Evolutionary conservation across 805 yeast species (phyloP).

Genomic region (Spathaspora arborariae): DNA sequence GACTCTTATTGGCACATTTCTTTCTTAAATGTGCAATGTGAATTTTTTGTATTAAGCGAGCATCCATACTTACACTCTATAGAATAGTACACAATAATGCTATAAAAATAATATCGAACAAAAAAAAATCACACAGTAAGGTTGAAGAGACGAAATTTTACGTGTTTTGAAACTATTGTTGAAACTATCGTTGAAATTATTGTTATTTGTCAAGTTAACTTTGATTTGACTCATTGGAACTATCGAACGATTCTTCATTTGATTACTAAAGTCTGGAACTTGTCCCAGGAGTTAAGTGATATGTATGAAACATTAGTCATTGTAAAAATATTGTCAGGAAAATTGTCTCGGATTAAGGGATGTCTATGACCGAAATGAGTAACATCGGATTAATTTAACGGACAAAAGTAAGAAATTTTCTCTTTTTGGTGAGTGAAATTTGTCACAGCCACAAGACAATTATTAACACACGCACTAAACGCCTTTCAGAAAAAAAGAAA

Average conservation of each 20-base stretch:
- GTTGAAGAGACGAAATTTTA: background rate
- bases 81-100: background rate
- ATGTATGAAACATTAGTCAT: background rate
- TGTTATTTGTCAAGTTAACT: background rate
- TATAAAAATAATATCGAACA: background rate
- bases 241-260: no score
- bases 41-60: background rate
- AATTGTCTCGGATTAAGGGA: background rate
- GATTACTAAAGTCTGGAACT: no score
- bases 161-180: no score
- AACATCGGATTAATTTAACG: background rate
- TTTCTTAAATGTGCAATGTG: background rate
- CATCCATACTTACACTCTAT: background rate
- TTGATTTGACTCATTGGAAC: no score
- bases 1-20: background rate
- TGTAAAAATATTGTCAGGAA: no score
- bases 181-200: no score
- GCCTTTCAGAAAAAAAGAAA: slow-evolving; percentile 4
- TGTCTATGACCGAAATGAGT: background rate
- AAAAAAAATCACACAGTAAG: background rate
- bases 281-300: background rate
- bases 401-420: background rate
- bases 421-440: background rate
- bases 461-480: background rate
- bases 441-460: background rate